Conservation (phyloP, 2,329 filamentous ascomycete genomes). For the Camptophora hylomeconis region DNA sequence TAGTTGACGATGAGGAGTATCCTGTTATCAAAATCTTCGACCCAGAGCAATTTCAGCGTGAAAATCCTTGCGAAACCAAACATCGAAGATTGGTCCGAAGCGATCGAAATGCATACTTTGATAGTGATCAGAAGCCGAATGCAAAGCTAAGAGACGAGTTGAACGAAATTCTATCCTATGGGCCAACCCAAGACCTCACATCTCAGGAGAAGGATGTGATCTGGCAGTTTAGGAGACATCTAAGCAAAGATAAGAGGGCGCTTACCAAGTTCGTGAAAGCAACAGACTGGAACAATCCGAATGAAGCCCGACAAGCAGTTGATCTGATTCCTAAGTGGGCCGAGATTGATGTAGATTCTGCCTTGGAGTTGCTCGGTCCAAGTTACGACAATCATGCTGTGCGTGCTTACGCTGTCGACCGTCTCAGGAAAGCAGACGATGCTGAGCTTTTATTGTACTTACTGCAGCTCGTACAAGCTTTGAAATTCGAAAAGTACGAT, state of each 20-base stretch:
- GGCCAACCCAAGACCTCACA: slow-evolving; percentile 75
- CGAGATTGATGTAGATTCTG: slow-evolving; percentile 93
- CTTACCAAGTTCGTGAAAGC: slow-evolving; percentile 97
- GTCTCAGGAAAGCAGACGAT: slow-evolving; percentile 82
- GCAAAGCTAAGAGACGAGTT: slow-evolving; percentile 90
- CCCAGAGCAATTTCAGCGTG: slow-evolving; percentile 74
- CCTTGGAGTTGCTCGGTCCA: slow-evolving; percentile 76
- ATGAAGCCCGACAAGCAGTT: slow-evolving; percentile 77
- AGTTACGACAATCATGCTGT: slow-evolving; percentile 82
- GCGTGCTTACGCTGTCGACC: slow-evolving; percentile 83
- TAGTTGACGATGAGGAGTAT: slow-evolving; percentile 31
- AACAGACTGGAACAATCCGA: slow-evolving; percentile 79
- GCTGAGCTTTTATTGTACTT: slow-evolving; percentile 83
- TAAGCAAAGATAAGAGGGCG: slow-evolving; percentile 82
- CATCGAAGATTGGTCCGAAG: slow-evolving; percentile 84
- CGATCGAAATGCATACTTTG: slow-evolving; percentile 82
- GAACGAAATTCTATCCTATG: slow-evolving; percentile 81
- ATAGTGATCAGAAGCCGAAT: slow-evolving; percentile 91
- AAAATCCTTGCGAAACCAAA: slow-evolving; percentile 92
- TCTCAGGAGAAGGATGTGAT: slow-evolving; percentile 90
- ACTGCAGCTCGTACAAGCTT: slow-evolving; percentile 83
- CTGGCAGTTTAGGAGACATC: slow-evolving; percentile 93
- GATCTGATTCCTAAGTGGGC: slow-evolving; percentile 88
- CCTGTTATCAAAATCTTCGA: slow-evolving; percentile 80
- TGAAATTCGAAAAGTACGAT: slow-evolving; percentile 79